Conservation (phyloP, 2,329 filamentous ascomycete genomes). For the Thelonectria rubi region DNA sequence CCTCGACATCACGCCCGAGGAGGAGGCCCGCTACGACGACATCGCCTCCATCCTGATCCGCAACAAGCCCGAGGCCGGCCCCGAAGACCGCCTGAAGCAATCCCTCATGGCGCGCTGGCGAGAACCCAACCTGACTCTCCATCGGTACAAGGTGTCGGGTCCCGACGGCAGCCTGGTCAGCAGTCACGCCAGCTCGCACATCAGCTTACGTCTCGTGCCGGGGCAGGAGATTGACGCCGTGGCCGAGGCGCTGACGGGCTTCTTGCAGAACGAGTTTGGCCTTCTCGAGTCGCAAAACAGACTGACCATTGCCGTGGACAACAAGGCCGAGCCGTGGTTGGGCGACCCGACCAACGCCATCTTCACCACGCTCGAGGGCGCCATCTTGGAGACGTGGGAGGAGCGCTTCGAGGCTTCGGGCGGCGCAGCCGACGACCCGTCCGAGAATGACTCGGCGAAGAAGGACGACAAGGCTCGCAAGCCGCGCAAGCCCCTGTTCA, state of each 20-base stretch:
- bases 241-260: conserved; percentile 71
- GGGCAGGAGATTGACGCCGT: conserved; percentile 89
- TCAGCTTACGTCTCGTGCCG: conserved; percentile 91
- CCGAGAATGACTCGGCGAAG: conserved; percentile 31
- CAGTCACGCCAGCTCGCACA: conserved; percentile 83
- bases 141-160: conserved; percentile 91
- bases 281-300: conserved; percentile 82
- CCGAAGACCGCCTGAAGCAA: conserved; percentile 76
- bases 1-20: conserved; percentile 75
- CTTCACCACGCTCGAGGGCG: conserved; percentile 86
- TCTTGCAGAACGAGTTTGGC: conserved; percentile 76
- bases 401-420: conserved; percentile 53
- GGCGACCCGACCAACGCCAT: conserved; percentile 91
- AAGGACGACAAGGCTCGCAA: conserved; percentile 37
- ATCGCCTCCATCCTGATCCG: conserved; percentile 81
- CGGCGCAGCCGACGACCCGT: conserved; percentile 28
- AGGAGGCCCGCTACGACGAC: conserved; percentile 83
- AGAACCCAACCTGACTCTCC: conserved; percentile 92
- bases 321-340: conserved; percentile 95
- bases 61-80: conserved; percentile 69
- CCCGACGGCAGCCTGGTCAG: conserved; percentile 94
- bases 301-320: conserved; percentile 85
- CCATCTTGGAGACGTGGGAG: conserved; percentile 86
- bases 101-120: conserved; percentile 95
- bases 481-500: conserved; percentile 80